phyloP scores from a whole-genome alignment of 805 yeast genomes.

The Jamesozyma gamospora region DNA sequence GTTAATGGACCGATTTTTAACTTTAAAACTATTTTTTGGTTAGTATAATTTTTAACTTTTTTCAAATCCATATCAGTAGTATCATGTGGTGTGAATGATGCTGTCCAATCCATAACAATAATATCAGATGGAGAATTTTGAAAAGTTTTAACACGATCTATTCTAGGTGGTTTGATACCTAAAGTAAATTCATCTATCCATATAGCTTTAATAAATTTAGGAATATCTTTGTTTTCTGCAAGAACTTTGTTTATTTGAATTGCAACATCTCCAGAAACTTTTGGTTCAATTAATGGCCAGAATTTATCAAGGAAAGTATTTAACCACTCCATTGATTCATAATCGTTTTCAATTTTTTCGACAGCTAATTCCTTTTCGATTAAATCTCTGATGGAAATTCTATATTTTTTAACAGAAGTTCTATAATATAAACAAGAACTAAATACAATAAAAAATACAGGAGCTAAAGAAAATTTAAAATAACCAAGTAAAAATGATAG shows the following conservation, averaged over 20 bases:
- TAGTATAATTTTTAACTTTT: constrained; percentile 71
- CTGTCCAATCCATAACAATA: constrained; percentile 94
- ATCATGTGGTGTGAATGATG: constrained; percentile 85
- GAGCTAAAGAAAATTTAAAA: constrained; percentile 64
- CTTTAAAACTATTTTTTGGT: constrained; percentile 67
- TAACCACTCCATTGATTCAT: constrained; percentile 91
- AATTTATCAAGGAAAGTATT: constrained; percentile 78
- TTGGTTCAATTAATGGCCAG: constrained; percentile 85
- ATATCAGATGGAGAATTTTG: constrained; percentile 79
- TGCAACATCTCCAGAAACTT: constrained; percentile 73
- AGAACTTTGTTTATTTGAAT: constrained; percentile 74
- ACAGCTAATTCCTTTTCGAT: constrained; percentile 78
- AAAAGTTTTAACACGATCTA: constrained; percentile 79
- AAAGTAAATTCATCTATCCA: constrained; percentile 82
- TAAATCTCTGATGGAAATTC: constrained; percentile 59
- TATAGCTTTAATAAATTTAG: constrained; percentile 69
- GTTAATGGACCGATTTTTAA: constrained; percentile 68
- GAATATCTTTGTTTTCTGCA: constrained; percentile 59
- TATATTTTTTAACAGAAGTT: constrained; percentile 67
- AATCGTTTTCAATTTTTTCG: constrained; percentile 69
- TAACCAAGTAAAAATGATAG: constrained; percentile 73
- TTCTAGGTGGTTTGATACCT: constrained; percentile 90
- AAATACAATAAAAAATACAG: constrained; percentile 60
- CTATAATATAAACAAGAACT: constrained; percentile 61
- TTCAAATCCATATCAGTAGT: constrained; percentile 71